A percentile compares a stretch with the other conserved stretches of the same genome.
These are phyloP conservation scores for Epichloe glyceriae DNA, from an alignment of 2,329 filamentous ascomycete genomes.

Conservation along the genomic window DNA sequence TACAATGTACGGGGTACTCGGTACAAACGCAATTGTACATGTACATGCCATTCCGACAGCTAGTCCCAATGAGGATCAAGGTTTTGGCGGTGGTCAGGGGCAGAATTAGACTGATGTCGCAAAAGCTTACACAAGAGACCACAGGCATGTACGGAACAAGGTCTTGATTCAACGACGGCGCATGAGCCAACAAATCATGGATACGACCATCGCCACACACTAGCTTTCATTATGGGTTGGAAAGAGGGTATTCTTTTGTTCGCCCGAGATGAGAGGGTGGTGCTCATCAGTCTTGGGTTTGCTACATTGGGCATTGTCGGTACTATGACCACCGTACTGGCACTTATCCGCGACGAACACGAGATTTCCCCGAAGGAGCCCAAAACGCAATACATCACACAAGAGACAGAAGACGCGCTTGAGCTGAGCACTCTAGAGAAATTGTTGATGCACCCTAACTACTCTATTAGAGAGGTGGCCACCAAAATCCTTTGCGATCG, in stretches of 20 bases:
- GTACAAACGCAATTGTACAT: background rate
- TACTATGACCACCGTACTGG: constrained; percentile 45
- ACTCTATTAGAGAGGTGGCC: constrained; percentile 57
- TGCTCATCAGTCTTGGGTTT: constrained; percentile 41
- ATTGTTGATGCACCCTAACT: constrained; percentile 57
- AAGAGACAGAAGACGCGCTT: constrained; percentile 62
- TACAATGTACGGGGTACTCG: background rate
- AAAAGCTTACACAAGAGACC: no score
- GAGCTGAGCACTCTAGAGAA: constrained; percentile 53
- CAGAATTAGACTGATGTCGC: constrained; percentile 7
- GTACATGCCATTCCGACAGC: background rate
- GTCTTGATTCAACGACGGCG: background rate
- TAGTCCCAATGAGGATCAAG: constrained; percentile 4
- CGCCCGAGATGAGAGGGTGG: constrained; percentile 37
- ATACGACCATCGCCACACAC: constrained; percentile 7
- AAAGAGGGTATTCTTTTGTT: constrained; percentile 16
- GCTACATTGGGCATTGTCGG: constrained; percentile 46
- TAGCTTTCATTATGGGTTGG: constrained; percentile 24
- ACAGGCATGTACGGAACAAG: background rate
- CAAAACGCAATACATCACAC: constrained; percentile 60
- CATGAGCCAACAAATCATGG: constrained; percentile 5
- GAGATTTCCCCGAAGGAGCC: constrained; percentile 52
- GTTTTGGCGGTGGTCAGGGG: constrained; percentile 11
- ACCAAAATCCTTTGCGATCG: constrained; percentile 44
- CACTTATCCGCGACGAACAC: constrained; percentile 48